Percentiles rank a stretch among this genome's conserved stretches.
phyloP scores from a whole-genome alignment of 371 early-diverging fungal genomes.

The Batrachochytrium dendrobatidis region DNA sequence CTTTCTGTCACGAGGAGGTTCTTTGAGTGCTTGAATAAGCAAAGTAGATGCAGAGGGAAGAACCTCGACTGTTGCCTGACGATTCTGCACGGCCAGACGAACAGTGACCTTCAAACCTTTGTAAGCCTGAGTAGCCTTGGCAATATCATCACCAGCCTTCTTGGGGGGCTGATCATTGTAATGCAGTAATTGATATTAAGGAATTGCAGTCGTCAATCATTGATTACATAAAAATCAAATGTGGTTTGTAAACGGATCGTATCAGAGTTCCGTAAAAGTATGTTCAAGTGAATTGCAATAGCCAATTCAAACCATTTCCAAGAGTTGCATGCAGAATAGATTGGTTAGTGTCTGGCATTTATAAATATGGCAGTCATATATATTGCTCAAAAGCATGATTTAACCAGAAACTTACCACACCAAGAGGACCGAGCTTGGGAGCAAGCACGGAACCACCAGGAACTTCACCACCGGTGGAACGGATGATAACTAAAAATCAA shows the following conservation, averaged over 20 bases:
- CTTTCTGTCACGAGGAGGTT: conserved; percentile 98
- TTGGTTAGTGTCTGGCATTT: too few species aligned
- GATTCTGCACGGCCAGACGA: conserved; percentile 97
- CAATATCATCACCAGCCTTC: conserved; percentile 99
- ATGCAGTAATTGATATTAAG: neutral
- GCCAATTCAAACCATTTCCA: too few species aligned
- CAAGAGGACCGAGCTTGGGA: conserved; percentile 99
- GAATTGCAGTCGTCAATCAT: neutral
- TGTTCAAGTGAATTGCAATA: conserved; percentile 4
- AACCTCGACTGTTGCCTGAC: conserved; percentile 97
- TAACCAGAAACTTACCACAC: conserved; percentile 56
- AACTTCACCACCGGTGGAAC: conserved; percentile 98
- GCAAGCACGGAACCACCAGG: conserved; percentile 98
- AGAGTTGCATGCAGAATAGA: too few species aligned
- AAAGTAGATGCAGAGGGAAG: conserved; percentile 97
- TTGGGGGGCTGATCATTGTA: conserved; percentile 73
- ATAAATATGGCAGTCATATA: too few species aligned
- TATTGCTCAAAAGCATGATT: too few species aligned
- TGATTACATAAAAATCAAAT: neutral
- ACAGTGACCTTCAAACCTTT: conserved; percentile 98
- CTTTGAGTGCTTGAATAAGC: conserved; percentile 98
- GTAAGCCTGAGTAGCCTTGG: conserved; percentile 98
- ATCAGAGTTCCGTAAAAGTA: too few species aligned
- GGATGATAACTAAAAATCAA: conserved; percentile 90
- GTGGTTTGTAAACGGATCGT: conserved; percentile 1